phyloP scores from a whole-genome alignment of 495 filamentous ascomycete genomes.

The Copromyces sp. region DNA sequence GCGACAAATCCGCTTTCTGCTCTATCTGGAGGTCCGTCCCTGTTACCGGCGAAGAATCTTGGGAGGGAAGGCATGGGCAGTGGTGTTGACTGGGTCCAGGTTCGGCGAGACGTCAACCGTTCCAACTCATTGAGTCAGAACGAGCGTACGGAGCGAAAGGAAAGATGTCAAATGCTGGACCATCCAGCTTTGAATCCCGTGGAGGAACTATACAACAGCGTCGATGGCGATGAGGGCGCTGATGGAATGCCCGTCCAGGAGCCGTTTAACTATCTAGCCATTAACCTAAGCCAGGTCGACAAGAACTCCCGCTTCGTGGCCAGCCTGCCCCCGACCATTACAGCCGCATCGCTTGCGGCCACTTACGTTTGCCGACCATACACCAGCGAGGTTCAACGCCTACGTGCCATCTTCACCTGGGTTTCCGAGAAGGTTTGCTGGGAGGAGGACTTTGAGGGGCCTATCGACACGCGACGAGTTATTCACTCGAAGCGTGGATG shows the following conservation, averaged over 20 bases:
- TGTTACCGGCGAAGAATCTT: slow-evolving; percentile 41
- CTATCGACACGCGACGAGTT: slow-evolving; percentile 69
- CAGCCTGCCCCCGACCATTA: slow-evolving; percentile 82
- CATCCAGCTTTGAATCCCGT: slow-evolving; percentile 79
- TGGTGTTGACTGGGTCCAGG: slow-evolving; percentile 85
- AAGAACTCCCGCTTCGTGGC: slow-evolving; percentile 89
- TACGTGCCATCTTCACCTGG: slow-evolving; percentile 94
- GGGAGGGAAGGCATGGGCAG: slow-evolving; percentile 55
- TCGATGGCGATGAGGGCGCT: slow-evolving; percentile 83
- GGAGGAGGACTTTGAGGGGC: slow-evolving; percentile 81
- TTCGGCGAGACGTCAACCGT: slow-evolving; percentile 87
- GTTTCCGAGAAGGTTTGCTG: slow-evolving; percentile 90
- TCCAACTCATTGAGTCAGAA: slow-evolving; percentile 86
- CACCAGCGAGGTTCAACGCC: slow-evolving; percentile 83
- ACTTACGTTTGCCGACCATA: slow-evolving; percentile 92
- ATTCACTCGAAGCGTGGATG: slow-evolving; percentile 77
- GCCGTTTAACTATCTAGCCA: slow-evolving; percentile 66
- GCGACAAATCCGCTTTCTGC: background rate
- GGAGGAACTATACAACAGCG: slow-evolving; percentile 72
- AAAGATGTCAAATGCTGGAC: slow-evolving; percentile 91
- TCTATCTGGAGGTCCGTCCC: slow-evolving; percentile 2
- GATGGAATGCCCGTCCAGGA: slow-evolving; percentile 77
- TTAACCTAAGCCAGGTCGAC: slow-evolving; percentile 80
- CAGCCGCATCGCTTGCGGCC: slow-evolving; percentile 73
- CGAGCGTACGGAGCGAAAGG: slow-evolving; percentile 75